phyloP scores from a whole-genome alignment of 257 asterid genomes.

The Salvia rosmarinus region DNA sequence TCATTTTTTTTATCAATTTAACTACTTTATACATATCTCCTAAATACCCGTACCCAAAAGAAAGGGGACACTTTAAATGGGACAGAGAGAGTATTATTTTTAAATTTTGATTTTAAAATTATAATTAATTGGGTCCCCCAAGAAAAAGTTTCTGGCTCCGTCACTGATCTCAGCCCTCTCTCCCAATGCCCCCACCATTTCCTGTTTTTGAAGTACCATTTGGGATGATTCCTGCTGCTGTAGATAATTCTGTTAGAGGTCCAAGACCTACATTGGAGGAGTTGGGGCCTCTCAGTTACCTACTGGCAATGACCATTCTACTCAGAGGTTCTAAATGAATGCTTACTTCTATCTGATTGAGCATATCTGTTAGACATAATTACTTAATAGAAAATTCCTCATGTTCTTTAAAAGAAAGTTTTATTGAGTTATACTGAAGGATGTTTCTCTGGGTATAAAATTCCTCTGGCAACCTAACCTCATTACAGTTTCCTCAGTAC shows the following conservation, averaged over 20 bases:
- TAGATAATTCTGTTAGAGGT: slow-evolving; percentile 58
- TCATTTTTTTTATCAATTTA: too few relatives aligned
- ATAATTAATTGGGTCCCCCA: too few relatives aligned
- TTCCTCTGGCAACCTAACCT: too few relatives aligned
- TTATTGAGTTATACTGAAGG: not conserved
- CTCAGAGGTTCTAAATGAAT: slow-evolving; percentile 37
- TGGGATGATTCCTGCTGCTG: slow-evolving; percentile 54
- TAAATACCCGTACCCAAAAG: too few relatives aligned
- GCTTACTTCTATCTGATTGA: not conserved
- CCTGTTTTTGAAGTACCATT: slow-evolving; percentile 51
- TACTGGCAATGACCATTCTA: slow-evolving; percentile 54
- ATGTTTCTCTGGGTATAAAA: not conserved
- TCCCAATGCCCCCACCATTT: slow-evolving; percentile 60
- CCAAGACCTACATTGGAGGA: slow-evolving; percentile 58
- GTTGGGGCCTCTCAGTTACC: slow-evolving; percentile 50
- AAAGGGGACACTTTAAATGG: too few relatives aligned
- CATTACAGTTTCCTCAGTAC: slow-evolving; percentile 33
- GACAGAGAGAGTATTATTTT: too few relatives aligned
- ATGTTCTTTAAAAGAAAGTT: not conserved
- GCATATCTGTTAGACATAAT: slow-evolving; percentile 6
- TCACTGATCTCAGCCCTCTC: slow-evolving; percentile 57
- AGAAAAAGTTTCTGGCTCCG: too few relatives aligned
- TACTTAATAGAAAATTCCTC: not conserved
- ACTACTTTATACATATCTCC: too few relatives aligned
- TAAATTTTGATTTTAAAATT: too few relatives aligned